Percentiles rank a stretch among this genome's conserved stretches.
These are phyloP conservation scores for Xerocomus amazonicus DNA, from an alignment of 1,284 basidiomycete genomes.

Conservation along the genomic window DNA sequence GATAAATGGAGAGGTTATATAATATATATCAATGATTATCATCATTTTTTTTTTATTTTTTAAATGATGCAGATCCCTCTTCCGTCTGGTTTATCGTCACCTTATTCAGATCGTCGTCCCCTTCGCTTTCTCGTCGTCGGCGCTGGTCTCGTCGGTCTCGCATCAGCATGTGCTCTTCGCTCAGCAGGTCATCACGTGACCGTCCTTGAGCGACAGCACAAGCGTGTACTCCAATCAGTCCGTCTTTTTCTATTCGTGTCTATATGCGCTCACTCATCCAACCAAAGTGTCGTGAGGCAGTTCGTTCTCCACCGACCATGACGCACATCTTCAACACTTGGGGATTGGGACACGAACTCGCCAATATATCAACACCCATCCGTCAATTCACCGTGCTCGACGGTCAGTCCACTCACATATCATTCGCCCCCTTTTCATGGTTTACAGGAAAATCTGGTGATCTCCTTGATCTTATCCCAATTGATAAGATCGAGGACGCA, in stretches of 20 bases:
- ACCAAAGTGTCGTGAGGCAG: constrained; percentile 16
- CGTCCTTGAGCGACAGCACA: constrained; percentile 36
- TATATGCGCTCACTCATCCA: too few species aligned
- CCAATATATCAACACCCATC: constrained; percentile 32
- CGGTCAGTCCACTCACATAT: constrained; percentile 18
- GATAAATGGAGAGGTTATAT: too few species aligned
- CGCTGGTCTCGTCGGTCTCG: constrained; percentile 39
- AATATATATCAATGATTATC: too few species aligned
- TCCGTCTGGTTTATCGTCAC: neutral
- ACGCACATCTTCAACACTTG: constrained; percentile 43
- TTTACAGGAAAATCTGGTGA: too few species aligned
- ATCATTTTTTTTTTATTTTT: too few species aligned
- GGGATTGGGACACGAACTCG: constrained; percentile 37
- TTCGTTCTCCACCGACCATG: constrained; percentile 41
- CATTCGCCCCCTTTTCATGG: neutral
- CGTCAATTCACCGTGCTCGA: constrained; percentile 29
- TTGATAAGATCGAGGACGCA: too few species aligned
- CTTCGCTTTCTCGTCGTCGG: constrained; percentile 39
- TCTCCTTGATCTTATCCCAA: too few species aligned
- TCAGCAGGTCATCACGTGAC: constrained; percentile 42
- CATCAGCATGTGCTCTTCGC: constrained; percentile 41
- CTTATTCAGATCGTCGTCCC: constrained; percentile 1
- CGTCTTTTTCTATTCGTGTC: too few species aligned
- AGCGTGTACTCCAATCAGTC: constrained; percentile 21
- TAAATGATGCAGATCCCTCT: neutral